Percentiles rank a stretch among this genome's conserved stretches.
These are phyloP conservation scores for Bauhinia variegata DNA, from an alignment of 306 rosid genomes.

Conservation along the genomic window DNA sequence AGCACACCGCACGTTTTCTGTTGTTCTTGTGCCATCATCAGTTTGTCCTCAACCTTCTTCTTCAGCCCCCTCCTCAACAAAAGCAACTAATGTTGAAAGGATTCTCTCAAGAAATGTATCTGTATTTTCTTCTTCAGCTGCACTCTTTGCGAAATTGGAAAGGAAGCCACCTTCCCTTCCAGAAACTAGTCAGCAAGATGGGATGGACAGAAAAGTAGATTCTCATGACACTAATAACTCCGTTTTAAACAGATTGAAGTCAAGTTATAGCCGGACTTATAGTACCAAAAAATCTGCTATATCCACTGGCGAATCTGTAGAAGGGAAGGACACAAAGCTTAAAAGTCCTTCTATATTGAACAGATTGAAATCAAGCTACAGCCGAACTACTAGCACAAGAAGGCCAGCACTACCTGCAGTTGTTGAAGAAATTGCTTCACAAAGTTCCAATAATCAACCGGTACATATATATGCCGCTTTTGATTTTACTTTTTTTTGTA, in stretches of 20 bases:
- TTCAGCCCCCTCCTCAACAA: slow-evolving; percentile 40
- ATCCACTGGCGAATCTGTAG: slow-evolving; percentile 23
- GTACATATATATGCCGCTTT: slow-evolving; percentile 48
- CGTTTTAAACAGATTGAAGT: slow-evolving; percentile 65
- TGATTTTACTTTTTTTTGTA: slow-evolving; percentile 12
- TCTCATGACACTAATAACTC: slow-evolving; percentile 38
- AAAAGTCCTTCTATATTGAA: slow-evolving; percentile 52
- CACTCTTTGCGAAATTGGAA: slow-evolving; percentile 81
- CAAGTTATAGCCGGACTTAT: slow-evolving; percentile 56
- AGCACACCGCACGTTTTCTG: slow-evolving; percentile 91
- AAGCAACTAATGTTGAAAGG: slow-evolving; percentile 53
- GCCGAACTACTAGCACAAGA: slow-evolving; percentile 54
- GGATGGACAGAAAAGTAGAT: slow-evolving; percentile 23
- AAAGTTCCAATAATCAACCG: slow-evolving; percentile 47
- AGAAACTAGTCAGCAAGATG: slow-evolving; percentile 55
- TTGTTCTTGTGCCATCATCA: slow-evolving; percentile 95
- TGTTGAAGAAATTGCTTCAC: slow-evolving; percentile 41
- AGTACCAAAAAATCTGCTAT: slow-evolving; percentile 45
- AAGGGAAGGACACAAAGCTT: slow-evolving; percentile 36
- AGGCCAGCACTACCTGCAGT: slow-evolving; percentile 34
- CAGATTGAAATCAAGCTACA: slow-evolving; percentile 67
- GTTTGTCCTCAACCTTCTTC: slow-evolving; percentile 74
- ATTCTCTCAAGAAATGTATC: slow-evolving; percentile 80
- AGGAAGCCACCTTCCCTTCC: slow-evolving; percentile 50
- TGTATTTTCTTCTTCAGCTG: slow-evolving; percentile 95